phyloP scores from a whole-genome alignment of 441 rosid genomes.

The Gossypium aridum region DNA sequence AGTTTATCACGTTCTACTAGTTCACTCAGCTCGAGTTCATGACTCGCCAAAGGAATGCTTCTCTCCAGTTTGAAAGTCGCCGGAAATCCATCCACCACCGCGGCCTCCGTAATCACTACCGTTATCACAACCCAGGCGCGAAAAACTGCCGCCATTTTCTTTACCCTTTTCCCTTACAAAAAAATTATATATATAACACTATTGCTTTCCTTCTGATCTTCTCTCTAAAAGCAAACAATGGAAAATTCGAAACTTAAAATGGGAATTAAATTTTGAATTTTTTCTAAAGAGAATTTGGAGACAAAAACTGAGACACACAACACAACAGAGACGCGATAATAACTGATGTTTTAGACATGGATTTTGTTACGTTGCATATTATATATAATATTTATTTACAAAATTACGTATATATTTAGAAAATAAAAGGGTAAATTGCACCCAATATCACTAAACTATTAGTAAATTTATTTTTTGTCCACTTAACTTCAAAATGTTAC shows the following conservation, averaged over 20 bases:
- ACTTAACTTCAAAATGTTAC: too few species aligned
- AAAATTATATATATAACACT: background rate
- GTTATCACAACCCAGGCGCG: constrained; percentile 23
- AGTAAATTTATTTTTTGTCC: too few species aligned
- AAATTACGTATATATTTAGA: background rate
- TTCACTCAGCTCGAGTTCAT: constrained; percentile 39
- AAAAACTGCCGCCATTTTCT: constrained; percentile 29
- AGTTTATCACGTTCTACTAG: constrained; percentile 55
- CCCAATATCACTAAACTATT: too few species aligned
- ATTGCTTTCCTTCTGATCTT: background rate
- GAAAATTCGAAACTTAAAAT: background rate
- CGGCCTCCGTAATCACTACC: constrained; percentile 18
- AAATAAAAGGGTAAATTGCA: background rate
- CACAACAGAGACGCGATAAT: background rate
- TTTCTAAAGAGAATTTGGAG: background rate
- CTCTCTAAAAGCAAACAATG: background rate
- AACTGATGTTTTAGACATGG: background rate
- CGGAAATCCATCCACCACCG: constrained; percentile 37
- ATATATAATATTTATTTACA: background rate
- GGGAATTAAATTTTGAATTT: background rate
- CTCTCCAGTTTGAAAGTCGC: constrained; percentile 57
- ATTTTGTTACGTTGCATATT: constrained; percentile 6
- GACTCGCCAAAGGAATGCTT: constrained; percentile 43
- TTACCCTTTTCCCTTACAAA: background rate
- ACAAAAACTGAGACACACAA: background rate